phyloP scores from a whole-genome alignment of 2,329 filamentous ascomycete genomes.

The Lasiodiplodia citricola region DNA sequence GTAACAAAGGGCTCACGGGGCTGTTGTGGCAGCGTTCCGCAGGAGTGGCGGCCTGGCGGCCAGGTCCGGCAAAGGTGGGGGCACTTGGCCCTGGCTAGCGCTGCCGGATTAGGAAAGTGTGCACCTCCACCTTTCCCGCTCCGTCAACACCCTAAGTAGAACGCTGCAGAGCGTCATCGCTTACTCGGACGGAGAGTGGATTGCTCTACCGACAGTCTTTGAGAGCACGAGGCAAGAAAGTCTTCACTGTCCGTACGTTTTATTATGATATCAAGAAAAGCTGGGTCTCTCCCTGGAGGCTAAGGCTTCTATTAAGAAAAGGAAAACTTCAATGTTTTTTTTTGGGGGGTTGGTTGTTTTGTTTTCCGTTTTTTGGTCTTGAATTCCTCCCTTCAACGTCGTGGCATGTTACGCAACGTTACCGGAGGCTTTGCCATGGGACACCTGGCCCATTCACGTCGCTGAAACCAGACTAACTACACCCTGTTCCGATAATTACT shows the following conservation, averaged over 20 bases:
- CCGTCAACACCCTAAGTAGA: not conserved
- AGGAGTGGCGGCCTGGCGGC: constrained; percentile 19
- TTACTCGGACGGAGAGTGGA: too few relatives aligned
- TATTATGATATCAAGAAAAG: too few relatives aligned
- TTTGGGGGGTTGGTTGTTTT: too few relatives aligned
- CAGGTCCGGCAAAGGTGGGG: constrained; percentile 7
- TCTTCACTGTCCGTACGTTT: too few relatives aligned
- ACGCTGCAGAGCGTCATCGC: too few relatives aligned
- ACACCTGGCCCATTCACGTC: not conserved
- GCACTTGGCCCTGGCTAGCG: not conserved
- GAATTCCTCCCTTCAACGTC: not conserved
- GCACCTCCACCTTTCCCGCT: not conserved
- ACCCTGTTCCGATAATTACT: not conserved
- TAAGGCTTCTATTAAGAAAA: too few relatives aligned
- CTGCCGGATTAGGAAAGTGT: not conserved
- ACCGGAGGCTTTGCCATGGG: not conserved
- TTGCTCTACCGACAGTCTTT: too few relatives aligned
- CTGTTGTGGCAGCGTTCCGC: not conserved
- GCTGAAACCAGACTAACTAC: not conserved
- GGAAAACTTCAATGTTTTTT: too few relatives aligned
- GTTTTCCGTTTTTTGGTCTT: not conserved
- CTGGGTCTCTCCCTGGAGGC: too few relatives aligned
- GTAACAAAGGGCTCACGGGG: not conserved
- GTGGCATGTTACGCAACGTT: not conserved
- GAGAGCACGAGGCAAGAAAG: too few relatives aligned